Percentiles rank a stretch among this genome's conserved stretches.
These are phyloP conservation scores for Naganishia antarctica DNA, from an alignment of 768 basidiomycete species.

Conservation along the genomic window DNA sequence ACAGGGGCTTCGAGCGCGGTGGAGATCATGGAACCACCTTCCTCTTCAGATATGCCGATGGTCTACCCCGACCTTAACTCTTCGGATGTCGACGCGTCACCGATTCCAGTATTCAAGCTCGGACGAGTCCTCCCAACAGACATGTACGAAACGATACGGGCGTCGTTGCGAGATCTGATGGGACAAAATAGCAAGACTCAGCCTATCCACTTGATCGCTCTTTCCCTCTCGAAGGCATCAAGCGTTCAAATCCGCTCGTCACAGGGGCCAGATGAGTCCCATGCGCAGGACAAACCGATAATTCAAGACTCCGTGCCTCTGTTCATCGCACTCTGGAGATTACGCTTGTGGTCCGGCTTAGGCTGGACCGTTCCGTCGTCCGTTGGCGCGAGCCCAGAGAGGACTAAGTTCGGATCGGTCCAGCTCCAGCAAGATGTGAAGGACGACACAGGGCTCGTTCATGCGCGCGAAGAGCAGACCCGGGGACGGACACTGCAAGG, in stretches of 20 bases:
- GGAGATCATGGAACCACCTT: not conserved
- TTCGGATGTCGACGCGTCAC: not conserved
- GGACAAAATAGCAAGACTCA: not conserved
- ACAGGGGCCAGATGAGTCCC: no score
- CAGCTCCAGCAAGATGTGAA: not conserved
- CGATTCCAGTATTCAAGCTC: not conserved
- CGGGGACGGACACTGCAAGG: not conserved
- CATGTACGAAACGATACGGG: not conserved
- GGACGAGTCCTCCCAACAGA: not conserved
- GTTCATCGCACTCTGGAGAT: conserved; percentile 12
- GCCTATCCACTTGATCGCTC: not conserved
- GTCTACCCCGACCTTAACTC: not conserved
- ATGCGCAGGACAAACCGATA: not conserved
- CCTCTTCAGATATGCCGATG: not conserved
- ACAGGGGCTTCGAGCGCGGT: not conserved
- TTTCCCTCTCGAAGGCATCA: no score
- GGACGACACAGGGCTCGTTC: not conserved
- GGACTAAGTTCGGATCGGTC: not conserved
- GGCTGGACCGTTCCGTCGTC: conserved; percentile 9
- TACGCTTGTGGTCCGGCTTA: not conserved
- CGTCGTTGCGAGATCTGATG: not conserved
- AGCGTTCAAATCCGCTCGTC: no score
- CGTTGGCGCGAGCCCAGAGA: no score
- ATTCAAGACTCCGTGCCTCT: not conserved
- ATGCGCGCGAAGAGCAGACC: not conserved